These are phyloP conservation scores for Spongiforma sp. DNA, from an alignment of 1,284 basidiomycete genomes.

Conservation along the genomic window DNA sequence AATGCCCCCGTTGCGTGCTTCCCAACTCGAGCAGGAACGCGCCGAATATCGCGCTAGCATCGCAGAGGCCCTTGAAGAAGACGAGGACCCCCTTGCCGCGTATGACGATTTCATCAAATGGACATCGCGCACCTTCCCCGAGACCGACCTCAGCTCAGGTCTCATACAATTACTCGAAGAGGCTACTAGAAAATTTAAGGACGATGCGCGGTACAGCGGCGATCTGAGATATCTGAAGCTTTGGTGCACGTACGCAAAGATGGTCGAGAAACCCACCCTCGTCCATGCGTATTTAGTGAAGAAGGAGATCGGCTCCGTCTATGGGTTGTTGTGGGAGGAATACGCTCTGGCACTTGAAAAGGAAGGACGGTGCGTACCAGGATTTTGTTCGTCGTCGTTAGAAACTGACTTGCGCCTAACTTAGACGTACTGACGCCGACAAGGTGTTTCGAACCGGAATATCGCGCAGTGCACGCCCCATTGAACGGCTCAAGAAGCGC, in stretches of 20 bases:
- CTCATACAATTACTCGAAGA: slow-evolving; percentile 76
- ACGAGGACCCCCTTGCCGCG: slow-evolving; percentile 63
- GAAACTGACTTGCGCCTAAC: slow-evolving; percentile 20
- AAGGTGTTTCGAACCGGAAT: slow-evolving; percentile 87
- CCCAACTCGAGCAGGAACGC: slow-evolving; percentile 41
- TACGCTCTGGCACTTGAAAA: slow-evolving; percentile 80
- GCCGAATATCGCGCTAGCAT: slow-evolving; percentile 43
- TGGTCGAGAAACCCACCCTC: slow-evolving; percentile 58
- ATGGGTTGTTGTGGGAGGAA: slow-evolving; percentile 86
- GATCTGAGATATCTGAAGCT: slow-evolving; percentile 90
- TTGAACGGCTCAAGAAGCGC: slow-evolving; percentile 84
- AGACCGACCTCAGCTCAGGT: slow-evolving; percentile 55
- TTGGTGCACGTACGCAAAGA: slow-evolving; percentile 83
- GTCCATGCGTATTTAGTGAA: slow-evolving; percentile 80
- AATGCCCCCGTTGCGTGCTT: slow-evolving; percentile 33
- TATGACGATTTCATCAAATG: slow-evolving; percentile 69
- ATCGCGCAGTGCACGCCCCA: slow-evolving; percentile 78
- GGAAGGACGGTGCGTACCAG: slow-evolving; percentile 67
- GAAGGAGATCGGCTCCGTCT: slow-evolving; percentile 79
- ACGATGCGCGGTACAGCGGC: slow-evolving; percentile 80
- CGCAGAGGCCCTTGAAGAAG: slow-evolving; percentile 50
- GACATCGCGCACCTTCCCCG: slow-evolving; percentile 57
- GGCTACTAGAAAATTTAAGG: slow-evolving; percentile 78
- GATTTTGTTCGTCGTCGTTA: slow-evolving; percentile 4
- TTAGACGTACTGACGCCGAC: slow-evolving; percentile 80